Evolutionary conservation across 805 yeast species (phyloP).

Genomic region (Monosporozyma aerobia): DNA sequence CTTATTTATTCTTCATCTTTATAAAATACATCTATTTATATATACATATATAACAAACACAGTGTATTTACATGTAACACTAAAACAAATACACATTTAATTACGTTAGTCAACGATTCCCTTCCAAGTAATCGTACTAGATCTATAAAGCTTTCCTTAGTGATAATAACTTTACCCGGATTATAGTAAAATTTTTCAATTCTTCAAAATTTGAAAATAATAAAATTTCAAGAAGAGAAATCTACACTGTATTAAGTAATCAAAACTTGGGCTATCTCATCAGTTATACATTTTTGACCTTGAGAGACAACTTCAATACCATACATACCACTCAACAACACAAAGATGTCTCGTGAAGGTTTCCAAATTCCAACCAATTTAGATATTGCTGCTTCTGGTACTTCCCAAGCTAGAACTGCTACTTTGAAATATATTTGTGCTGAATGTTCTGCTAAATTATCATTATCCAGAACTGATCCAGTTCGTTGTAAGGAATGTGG

Average conservation of each 20-base stretch:
- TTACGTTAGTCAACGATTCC: not conserved
- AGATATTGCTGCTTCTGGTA: conserved; percentile 82
- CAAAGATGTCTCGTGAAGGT: conserved; percentile 65
- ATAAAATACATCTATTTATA: not conserved
- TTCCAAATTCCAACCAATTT: conserved; percentile 73
- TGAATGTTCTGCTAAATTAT: conserved; percentile 84
- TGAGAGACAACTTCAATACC: not conserved
- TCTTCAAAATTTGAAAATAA: not conserved
- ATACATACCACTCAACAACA: not conserved
- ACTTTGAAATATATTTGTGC: conserved; percentile 95
- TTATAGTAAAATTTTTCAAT: not conserved
- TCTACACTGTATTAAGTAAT: not conserved
- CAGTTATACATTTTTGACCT: not conserved
- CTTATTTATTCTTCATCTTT: not conserved
- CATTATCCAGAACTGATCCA: conserved; percentile 87
- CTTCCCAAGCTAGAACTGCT: conserved; percentile 55
- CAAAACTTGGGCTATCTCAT: not conserved
- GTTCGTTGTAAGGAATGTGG: conserved; percentile 98
- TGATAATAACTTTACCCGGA: not conserved
- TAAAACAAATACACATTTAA: not conserved
- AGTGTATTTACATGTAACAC: not conserved
- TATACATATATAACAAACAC: not conserved
- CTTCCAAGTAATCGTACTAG: not conserved
- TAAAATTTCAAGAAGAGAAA: not conserved
- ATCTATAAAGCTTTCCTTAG: not conserved